Conservation (phyloP, 148 eudicot genomes). For the Fagopyrum homotropicum region DNA sequence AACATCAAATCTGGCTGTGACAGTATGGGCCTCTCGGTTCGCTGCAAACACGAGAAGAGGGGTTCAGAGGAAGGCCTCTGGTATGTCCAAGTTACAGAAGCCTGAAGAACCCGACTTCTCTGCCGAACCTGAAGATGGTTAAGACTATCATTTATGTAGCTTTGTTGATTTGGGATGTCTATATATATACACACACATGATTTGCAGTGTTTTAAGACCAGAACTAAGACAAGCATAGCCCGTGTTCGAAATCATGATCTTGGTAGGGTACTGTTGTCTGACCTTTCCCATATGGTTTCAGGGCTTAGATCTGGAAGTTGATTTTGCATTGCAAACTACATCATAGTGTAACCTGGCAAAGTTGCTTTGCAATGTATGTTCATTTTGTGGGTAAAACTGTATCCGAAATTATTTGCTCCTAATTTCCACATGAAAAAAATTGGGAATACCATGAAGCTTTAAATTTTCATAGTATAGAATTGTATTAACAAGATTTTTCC, state of each 20-base stretch:
- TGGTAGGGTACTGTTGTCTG: neutral
- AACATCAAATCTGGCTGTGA: conserved; percentile 42
- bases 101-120: conserved; percentile 91
- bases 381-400: neutral
- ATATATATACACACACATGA: neutral
- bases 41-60: conserved; percentile 78
- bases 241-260: neutral
- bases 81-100: conserved; percentile 45
- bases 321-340: conserved; percentile 10
- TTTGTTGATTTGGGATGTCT: neutral
- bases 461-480: neutral
- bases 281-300: neutral
- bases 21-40: conserved; percentile 64
- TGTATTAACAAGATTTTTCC: neutral
- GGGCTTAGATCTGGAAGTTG: conserved; percentile 4
- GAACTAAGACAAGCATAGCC: neutral
- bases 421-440: neutral
- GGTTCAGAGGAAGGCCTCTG: conserved; percentile 45
- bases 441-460: neutral
- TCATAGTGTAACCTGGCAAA: neutral
- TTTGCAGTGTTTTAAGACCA: neutral
- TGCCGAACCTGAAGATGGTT: conserved; percentile 44
- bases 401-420: neutral
- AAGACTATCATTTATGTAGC: neutral
- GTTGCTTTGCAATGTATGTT: neutral